Conservation (phyloP, 345 rosid genomes). For the Arabidopsis suecica region DNA sequence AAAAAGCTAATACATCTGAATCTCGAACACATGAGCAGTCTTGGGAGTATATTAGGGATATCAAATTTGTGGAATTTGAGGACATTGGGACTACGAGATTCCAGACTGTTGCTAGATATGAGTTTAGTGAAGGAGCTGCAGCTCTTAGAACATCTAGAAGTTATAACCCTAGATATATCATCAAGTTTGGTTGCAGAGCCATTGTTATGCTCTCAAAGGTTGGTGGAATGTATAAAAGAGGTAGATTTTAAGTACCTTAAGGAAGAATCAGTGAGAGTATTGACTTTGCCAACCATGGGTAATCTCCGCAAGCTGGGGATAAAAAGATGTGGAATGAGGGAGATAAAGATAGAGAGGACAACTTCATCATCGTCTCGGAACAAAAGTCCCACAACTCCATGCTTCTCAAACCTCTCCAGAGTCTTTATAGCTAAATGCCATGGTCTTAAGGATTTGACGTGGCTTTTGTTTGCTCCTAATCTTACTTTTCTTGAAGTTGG, state of each 20-base stretch:
- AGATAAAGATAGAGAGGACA: constrained; percentile 14
- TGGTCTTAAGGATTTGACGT: constrained; percentile 28
- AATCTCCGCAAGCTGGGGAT: not conserved
- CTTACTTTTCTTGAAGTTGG: not conserved
- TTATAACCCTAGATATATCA: not conserved
- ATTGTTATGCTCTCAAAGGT: not conserved
- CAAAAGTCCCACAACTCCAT: not conserved
- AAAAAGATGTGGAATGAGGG: not conserved
- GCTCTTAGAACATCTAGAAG: constrained; percentile 4
- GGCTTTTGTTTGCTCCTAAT: constrained; percentile 29
- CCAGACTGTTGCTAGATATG: not conserved
- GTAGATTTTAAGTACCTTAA: too few relatives aligned
- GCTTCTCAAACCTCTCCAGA: not conserved
- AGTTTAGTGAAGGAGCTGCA: constrained; percentile 10
- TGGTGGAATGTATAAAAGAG: too few relatives aligned
- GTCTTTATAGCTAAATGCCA: not conserved
- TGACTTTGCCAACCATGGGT: too few relatives aligned
- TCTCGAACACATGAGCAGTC: not conserved
- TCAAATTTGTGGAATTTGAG: constrained; percentile 19
- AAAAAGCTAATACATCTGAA: constrained; percentile 20
- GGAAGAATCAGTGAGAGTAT: not conserved
- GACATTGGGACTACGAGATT: not conserved
- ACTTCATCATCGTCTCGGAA: not conserved
- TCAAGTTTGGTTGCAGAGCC: not conserved
- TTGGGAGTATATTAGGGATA: not conserved